Conservation (phyloP, 2,329 filamentous ascomycete genomes). For the Corynespora cassiicola region DNA sequence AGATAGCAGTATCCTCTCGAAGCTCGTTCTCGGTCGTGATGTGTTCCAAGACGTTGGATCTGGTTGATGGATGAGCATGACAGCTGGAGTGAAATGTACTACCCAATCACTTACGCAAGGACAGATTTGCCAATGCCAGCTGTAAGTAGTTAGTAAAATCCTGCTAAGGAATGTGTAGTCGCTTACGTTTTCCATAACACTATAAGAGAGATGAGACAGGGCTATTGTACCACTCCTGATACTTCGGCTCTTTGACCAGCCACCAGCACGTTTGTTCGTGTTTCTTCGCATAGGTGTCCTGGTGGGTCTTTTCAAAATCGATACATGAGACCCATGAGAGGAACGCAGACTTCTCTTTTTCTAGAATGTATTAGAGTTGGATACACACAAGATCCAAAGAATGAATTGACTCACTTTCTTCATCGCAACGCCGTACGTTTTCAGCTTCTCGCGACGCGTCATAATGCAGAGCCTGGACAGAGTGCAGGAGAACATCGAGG, state of each 20-base stretch:
- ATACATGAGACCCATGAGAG: constrained; percentile 24
- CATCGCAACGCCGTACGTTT: constrained; percentile 2
- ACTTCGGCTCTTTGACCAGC: constrained; percentile 17
- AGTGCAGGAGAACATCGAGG: constrained; percentile 19
- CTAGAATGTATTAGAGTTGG: constrained; percentile 8
- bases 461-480: constrained; percentile 18
- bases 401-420: constrained; percentile 2
- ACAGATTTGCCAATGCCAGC: constrained; percentile 31
- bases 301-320: constrained; percentile 25
- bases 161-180: background rate
- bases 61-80: constrained; percentile 8
- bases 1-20: constrained; percentile 15
- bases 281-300: constrained; percentile 21
- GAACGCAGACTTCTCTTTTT: constrained; percentile 21
- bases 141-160: constrained; percentile 11
- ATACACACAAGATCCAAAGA: background rate
- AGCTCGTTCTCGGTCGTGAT: constrained; percentile 15
- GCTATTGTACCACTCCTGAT: constrained; percentile 19
- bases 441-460: constrained; percentile 9
- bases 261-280: constrained; percentile 23
- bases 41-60: constrained; percentile 26
- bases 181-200: constrained; percentile 29
- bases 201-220: constrained; percentile 19
- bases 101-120: constrained; percentile 17
- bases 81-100: background rate